Evolutionary conservation across 1,284 basidiomycete species (phyloP).

Genomic region (Ceratobasidium sp.): DNA sequence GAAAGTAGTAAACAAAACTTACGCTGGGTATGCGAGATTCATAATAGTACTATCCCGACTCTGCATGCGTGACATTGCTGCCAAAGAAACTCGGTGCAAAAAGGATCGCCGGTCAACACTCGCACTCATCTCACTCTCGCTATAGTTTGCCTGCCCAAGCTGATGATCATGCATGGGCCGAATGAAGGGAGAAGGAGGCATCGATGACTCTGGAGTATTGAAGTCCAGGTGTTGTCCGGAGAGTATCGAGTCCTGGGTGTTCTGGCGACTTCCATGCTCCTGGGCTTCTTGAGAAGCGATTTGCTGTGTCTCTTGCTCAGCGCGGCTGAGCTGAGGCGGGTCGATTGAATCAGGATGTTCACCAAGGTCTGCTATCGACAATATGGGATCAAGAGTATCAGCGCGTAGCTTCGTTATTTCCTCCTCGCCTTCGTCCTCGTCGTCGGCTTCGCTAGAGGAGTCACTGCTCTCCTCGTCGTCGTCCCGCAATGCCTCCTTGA

Average conservation of each 20-base stretch:
- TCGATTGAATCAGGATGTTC: slow-evolving; percentile 6
- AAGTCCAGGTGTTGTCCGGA: slow-evolving; percentile 51
- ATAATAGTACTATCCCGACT: slow-evolving; percentile 21
- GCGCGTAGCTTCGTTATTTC: slow-evolving; percentile 10
- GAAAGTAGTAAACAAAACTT: slow-evolving; percentile 61
- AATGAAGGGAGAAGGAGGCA: slow-evolving; percentile 36
- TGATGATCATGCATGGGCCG: slow-evolving; percentile 29
- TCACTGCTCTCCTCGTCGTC: slow-evolving; percentile 63
- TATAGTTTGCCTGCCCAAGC: slow-evolving; percentile 12
- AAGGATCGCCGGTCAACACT: slow-evolving; percentile 34
- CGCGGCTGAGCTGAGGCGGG: background rate
- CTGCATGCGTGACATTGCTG: slow-evolving; percentile 32
- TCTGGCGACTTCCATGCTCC: slow-evolving; percentile 4
- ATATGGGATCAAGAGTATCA: slow-evolving; percentile 36
- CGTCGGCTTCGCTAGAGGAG: slow-evolving; percentile 87
- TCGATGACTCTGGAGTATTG: slow-evolving; percentile 54
- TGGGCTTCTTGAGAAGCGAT: background rate
- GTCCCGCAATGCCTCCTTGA: slow-evolving; percentile 92
- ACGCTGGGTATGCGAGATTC: slow-evolving; percentile 43
- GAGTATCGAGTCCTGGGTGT: slow-evolving; percentile 63
- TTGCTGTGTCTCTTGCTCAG: background rate
- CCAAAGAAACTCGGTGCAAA: slow-evolving; percentile 18
- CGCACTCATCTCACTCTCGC: slow-evolving; percentile 39
- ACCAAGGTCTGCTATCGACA: slow-evolving; percentile 25
- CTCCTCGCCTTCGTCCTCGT: slow-evolving; percentile 74